Evolutionary conservation across 1,284 basidiomycete genomes (phyloP).

Genomic region (Vanrija sp.): DNA sequence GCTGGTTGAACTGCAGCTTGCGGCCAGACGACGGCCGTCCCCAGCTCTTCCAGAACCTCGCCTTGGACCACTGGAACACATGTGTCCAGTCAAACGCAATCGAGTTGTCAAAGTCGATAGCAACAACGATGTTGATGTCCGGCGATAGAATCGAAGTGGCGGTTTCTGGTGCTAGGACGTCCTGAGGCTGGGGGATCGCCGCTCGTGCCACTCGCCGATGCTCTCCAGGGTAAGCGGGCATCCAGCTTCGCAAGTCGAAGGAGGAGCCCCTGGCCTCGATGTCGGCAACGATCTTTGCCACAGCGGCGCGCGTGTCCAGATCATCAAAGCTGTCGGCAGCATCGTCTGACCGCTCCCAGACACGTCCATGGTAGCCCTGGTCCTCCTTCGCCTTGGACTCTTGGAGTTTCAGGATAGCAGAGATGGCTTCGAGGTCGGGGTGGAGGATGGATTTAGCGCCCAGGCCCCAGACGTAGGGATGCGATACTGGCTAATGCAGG

Average conservation of each 20-base stretch:
- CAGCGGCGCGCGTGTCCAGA: not conserved
- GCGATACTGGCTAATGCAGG: conserved; percentile 26
- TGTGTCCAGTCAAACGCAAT: conserved; percentile 13
- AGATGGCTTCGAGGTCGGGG: conserved; percentile 22
- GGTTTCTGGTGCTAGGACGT: conserved; percentile 7
- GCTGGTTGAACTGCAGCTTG: conserved; percentile 29
- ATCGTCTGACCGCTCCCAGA: conserved; percentile 9
- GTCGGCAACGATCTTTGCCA: not conserved
- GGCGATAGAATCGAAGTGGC: conserved; percentile 25
- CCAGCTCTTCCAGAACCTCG: not conserved
- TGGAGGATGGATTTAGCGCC: conserved; percentile 19
- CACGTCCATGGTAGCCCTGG: conserved; percentile 3
- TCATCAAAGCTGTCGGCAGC: too few species aligned
- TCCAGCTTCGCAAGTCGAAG: too few species aligned
- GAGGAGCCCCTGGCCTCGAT: not conserved
- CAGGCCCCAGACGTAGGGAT: conserved; percentile 35
- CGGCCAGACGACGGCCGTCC: conserved; percentile 2
- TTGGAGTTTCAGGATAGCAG: conserved; percentile 7
- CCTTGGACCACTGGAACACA: conserved; percentile 1
- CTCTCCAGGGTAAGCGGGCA: not conserved
- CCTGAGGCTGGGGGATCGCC: not conserved
- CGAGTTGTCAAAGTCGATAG: conserved; percentile 31
- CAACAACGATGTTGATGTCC: conserved; percentile 30
- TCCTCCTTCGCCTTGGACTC: not conserved
- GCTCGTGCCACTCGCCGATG: not conserved